phyloP scores from a whole-genome alignment of 2,329 filamentous ascomycete genomes.

The Fusarium verticillioides region DNA sequence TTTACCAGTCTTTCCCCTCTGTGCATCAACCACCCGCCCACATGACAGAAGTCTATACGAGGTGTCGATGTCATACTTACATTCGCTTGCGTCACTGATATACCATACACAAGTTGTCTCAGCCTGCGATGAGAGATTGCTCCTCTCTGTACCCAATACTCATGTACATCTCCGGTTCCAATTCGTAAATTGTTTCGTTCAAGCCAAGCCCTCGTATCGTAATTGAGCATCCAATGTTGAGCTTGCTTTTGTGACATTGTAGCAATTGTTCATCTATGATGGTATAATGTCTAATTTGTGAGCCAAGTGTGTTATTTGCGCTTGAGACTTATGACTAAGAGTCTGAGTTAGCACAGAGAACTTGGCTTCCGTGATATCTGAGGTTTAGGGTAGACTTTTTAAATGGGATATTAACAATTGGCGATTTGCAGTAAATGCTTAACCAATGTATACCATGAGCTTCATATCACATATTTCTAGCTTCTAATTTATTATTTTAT shows the following conservation, averaged over 20 bases:
- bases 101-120: neutral
- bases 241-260: neutral
- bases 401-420: neutral
- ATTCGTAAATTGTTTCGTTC: neutral
- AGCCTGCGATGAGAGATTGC: neutral
- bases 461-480: neutral
- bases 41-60: neutral
- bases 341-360: neutral
- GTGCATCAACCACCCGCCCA: neutral
- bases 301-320: neutral
- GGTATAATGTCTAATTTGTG: neutral
- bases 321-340: neutral
- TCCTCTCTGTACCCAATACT: neutral
- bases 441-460: neutral
- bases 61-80: neutral
- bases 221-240: neutral
- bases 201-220: accelerated
- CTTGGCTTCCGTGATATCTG: neutral
- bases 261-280: neutral
- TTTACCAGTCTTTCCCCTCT: neutral
- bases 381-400: neutral
- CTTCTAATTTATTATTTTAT: neutral
- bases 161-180: neutral
- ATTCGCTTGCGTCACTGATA: neutral
- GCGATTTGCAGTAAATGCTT: neutral